These are phyloP conservation scores for Thymus quinquecostatus DNA, from an alignment of 257 asterid species.

Conservation along the genomic window DNA sequence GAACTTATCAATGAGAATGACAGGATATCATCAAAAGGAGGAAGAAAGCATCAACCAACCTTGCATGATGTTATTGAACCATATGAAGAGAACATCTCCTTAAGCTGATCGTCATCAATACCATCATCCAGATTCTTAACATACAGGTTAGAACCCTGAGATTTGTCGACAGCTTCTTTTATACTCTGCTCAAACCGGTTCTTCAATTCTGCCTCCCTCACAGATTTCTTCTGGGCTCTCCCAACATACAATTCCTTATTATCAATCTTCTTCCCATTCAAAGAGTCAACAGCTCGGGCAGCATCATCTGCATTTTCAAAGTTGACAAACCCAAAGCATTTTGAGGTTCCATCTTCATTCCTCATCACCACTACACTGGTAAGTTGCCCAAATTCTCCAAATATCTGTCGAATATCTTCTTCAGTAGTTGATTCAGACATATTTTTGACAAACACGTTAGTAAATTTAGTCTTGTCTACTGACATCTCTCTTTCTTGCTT, in stretches of 20 bases:
- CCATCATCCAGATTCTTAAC: conserved; percentile 86
- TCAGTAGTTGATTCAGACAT: conserved; percentile 73
- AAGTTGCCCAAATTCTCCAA: conserved; percentile 71
- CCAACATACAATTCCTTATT: conserved; percentile 88
- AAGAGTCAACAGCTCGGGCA: conserved; percentile 79
- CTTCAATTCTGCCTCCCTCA: conserved; percentile 77
- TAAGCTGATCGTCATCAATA: conserved; percentile 82
- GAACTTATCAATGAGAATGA: neutral
- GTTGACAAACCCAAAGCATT: conserved; percentile 89
- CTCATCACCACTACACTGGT: conserved; percentile 79
- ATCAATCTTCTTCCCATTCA: conserved; percentile 71
- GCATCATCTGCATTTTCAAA: conserved; percentile 93
- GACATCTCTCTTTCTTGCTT: conserved; percentile 86
- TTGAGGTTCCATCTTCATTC: conserved; percentile 83
- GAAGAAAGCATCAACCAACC: conserved; percentile 44
- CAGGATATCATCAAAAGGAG: neutral
- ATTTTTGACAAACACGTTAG: conserved; percentile 87
- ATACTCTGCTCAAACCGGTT: conserved; percentile 74
- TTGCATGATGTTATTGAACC: conserved; percentile 91
- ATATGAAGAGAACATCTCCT: conserved; percentile 75
- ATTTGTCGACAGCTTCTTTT: conserved; percentile 79
- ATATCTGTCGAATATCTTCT: conserved; percentile 65
- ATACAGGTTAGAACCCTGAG: conserved; percentile 80
- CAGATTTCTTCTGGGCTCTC: conserved; percentile 93
- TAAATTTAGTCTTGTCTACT: conserved; percentile 63